phyloP scores from a whole-genome alignment of 1,139 yeast species.

The Hanseniaspora sp. region DNA sequence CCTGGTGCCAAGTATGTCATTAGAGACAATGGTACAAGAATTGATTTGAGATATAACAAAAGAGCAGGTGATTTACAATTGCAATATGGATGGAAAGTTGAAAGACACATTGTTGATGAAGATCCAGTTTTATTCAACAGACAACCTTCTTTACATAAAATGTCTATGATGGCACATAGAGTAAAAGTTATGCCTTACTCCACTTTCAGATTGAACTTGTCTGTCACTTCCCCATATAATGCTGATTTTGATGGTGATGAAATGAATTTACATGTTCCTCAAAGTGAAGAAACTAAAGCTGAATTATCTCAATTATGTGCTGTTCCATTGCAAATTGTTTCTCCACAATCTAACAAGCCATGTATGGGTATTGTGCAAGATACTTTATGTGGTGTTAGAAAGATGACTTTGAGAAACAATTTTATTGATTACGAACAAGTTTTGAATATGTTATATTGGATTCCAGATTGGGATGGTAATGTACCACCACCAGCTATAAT shows the following conservation, averaged over 20 bases:
- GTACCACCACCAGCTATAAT: constrained; percentile 93
- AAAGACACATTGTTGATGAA: constrained; percentile 92
- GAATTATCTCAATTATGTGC: constrained; percentile 92
- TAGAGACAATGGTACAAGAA: constrained; percentile 97
- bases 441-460: constrained; percentile 94
- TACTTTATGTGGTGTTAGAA: constrained; percentile 92
- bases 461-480: constrained; percentile 97
- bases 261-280: constrained; percentile 99
- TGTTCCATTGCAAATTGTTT: constrained; percentile 92
- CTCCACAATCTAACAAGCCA: constrained; percentile 97
- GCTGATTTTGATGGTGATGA: constrained; percentile 99
- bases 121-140: constrained; percentile 97
- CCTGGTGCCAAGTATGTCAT: constrained; percentile 99
- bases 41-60: constrained; percentile 89
- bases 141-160: constrained; percentile 97
- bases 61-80: constrained; percentile 97
- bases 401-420: constrained; percentile 81
- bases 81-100: constrained; percentile 98
- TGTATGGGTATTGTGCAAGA: constrained; percentile 99
- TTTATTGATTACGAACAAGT: constrained; percentile 88
- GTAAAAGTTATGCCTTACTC: constrained; percentile 98
- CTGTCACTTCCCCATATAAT: constrained; percentile 96
- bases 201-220: constrained; percentile 87
- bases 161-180: constrained; percentile 99
- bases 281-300: constrained; percentile 94